Evolutionary conservation across 2,329 filamentous ascomycete genomes (phyloP).

Genomic region (Hymenoscyphus fructigenus): DNA sequence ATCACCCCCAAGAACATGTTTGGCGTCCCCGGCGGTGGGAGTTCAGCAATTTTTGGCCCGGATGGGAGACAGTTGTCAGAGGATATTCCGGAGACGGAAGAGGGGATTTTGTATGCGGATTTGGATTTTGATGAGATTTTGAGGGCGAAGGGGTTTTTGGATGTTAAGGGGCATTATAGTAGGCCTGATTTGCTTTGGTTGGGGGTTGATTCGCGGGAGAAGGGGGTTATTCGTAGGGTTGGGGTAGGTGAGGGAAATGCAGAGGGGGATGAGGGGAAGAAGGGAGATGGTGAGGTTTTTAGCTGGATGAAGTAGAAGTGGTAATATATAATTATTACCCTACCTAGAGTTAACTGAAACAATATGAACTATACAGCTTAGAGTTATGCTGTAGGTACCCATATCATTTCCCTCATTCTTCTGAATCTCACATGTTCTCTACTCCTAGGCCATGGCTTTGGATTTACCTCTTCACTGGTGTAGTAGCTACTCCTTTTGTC

Average conservation of each 20-base stretch:
- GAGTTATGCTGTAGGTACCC: no score
- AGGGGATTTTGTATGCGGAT: conserved; percentile 52
- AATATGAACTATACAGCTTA: no score
- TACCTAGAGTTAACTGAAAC: no score
- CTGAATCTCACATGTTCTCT: no score
- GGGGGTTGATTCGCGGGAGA: conserved; percentile 20
- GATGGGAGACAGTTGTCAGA: conserved; percentile 44
- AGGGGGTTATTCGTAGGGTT: conserved; percentile 8
- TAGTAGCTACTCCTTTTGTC: no score
- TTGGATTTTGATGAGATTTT: conserved; percentile 25
- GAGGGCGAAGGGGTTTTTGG: conserved; percentile 24
- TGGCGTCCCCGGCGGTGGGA: conserved; percentile 47
- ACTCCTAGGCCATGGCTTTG: no score
- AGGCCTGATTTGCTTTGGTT: conserved; percentile 29
- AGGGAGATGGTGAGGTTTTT: not conserved
- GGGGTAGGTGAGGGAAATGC: no score
- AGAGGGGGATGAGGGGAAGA: not conserved
- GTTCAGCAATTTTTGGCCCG: conserved; percentile 53
- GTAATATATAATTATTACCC: no score
- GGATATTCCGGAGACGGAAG: conserved; percentile 49
- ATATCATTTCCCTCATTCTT: no score
- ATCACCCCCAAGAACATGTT: conserved; percentile 24
- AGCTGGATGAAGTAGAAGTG: no score
- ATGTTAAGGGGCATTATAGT: conserved; percentile 26
- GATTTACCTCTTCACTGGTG: no score